A percentile compares a stretch with the other conserved stretches of the same genome.
These are phyloP conservation scores for Lathyrus sativus DNA, from an alignment of 306 rosid species.

Conservation along the genomic window DNA sequence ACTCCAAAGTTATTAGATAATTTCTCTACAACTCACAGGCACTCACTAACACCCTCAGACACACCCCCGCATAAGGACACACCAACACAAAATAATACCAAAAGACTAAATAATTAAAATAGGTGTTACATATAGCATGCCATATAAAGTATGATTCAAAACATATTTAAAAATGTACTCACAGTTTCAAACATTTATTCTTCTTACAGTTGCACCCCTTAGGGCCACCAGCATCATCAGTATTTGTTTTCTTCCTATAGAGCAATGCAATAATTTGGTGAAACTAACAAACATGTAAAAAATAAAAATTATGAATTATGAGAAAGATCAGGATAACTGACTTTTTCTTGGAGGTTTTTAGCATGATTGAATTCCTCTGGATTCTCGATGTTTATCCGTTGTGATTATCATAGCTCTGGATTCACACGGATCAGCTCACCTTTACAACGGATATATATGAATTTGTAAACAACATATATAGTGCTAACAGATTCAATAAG, in stretches of 20 bases:
- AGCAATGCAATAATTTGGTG: constrained; percentile 30
- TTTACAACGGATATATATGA: too few relatives aligned
- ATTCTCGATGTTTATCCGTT: constrained; percentile 36
- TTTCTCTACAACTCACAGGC: too few relatives aligned
- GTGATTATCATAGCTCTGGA: too few relatives aligned
- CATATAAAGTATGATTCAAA: constrained; percentile 12
- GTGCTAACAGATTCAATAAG: too few relatives aligned
- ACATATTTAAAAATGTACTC: constrained; percentile 39
- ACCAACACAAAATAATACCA: too few relatives aligned
- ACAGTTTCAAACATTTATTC: constrained; percentile 81
- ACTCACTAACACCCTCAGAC: too few relatives aligned
- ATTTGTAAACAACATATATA: too few relatives aligned
- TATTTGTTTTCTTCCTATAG: constrained; percentile 52
- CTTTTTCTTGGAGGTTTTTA: constrained; percentile 58
- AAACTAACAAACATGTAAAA: constrained; percentile 19
- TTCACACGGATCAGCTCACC: too few relatives aligned
- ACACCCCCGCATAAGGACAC: too few relatives aligned
- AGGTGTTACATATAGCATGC: background rate
- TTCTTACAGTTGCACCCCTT: constrained; percentile 72
- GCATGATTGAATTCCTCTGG: constrained; percentile 41
- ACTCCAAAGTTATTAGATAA: too few relatives aligned
- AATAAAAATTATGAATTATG: background rate
- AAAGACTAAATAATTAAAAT: too few relatives aligned
- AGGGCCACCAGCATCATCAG: constrained; percentile 44
- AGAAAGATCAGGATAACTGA: constrained; percentile 36